A percentile compares a stretch with the other conserved stretches of the same genome.
Conservation (phyloP, 257 asterid genomes). For the Solanum piurae region DNA sequence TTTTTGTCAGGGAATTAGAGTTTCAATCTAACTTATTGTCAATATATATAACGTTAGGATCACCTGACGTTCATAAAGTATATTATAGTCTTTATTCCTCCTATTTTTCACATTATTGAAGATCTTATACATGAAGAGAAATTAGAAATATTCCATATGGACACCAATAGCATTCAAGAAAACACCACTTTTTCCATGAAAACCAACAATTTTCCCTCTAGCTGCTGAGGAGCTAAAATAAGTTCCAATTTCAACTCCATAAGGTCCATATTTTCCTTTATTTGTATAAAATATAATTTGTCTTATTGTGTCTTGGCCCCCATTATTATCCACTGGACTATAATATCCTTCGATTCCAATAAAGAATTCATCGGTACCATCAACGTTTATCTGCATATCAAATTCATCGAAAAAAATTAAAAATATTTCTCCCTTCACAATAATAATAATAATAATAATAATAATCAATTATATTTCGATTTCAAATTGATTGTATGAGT, state of each 20-base stretch:
- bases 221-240: slow-evolving; percentile 2
- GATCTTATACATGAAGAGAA: neutral
- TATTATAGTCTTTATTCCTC: neutral
- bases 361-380: neutral
- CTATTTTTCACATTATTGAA: neutral
- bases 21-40: too few species aligned
- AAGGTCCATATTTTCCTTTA: slow-evolving; percentile 7
- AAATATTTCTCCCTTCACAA: neutral
- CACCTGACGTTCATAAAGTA: neutral
- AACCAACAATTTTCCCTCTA: slow-evolving; percentile 5
- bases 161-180: slow-evolving; percentile 6
- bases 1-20: too few species aligned
- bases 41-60: too few species aligned
- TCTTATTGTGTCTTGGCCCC: neutral
- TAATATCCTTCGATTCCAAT: neutral
- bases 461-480: neutral
- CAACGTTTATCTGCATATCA: neutral
- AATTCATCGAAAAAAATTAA: neutral
- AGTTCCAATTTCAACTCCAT: slow-evolving; percentile 5
- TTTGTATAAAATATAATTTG: slow-evolving; percentile 1
- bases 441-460: neutral
- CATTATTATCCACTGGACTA: neutral
- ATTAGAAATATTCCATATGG: slow-evolving; percentile 5
- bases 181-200: slow-evolving; percentile 1
- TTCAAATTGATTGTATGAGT: neutral